Percentiles rank a stretch among this genome's conserved stretches.
phyloP scores from a whole-genome alignment of 2,329 filamentous ascomycete genomes.

The Lizonia empirigonia region DNA sequence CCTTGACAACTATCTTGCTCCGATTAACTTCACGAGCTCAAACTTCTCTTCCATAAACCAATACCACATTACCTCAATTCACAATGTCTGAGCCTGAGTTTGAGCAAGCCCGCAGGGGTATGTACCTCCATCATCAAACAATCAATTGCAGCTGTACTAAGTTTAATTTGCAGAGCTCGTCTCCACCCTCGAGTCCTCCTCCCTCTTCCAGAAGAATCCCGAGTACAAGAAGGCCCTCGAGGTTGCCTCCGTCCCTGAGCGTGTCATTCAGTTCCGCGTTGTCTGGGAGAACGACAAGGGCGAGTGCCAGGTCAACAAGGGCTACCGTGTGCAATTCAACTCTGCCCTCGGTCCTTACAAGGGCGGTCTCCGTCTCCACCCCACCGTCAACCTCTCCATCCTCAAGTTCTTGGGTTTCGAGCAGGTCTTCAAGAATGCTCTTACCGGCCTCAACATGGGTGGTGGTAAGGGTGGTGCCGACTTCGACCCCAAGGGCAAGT shows the following conservation, averaged over 20 bases:
- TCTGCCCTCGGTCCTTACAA: constrained; percentile 97
- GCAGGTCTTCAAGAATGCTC: constrained; percentile 99
- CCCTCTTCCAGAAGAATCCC: constrained; percentile 90
- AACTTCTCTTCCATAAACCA: constrained; percentile 13
- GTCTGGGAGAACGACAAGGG: constrained; percentile 96
- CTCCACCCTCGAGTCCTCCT: constrained; percentile 91
- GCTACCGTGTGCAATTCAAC: constrained; percentile 98
- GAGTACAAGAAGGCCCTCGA: constrained; percentile 91
- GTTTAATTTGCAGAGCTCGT: constrained; percentile 71
- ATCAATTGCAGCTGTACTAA: constrained; percentile 20
- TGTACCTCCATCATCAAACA: constrained; percentile 34
- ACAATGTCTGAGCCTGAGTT: constrained; percentile 96
- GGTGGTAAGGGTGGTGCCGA: constrained; percentile 97
- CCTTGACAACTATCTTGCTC: constrained; percentile 15
- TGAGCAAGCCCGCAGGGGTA: constrained; percentile 97
- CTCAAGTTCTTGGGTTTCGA: constrained; percentile 99
- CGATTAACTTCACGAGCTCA: constrained; percentile 16
- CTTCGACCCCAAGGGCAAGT: constrained; percentile 99
- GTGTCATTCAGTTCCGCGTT: constrained; percentile 95
- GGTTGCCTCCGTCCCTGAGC: constrained; percentile 89
- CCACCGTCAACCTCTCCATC: constrained; percentile 75
- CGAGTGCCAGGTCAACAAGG: constrained; percentile 87
- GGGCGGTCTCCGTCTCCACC: constrained; percentile 94
- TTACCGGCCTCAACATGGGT: constrained; percentile 94
- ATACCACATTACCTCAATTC: constrained; percentile 18